Evolutionary conservation across 1,139 yeast species (phyloP), one percentile per base, ranked within the genome.

Genomic region (Hemisphaericaspora xylanilytica): DNA sequence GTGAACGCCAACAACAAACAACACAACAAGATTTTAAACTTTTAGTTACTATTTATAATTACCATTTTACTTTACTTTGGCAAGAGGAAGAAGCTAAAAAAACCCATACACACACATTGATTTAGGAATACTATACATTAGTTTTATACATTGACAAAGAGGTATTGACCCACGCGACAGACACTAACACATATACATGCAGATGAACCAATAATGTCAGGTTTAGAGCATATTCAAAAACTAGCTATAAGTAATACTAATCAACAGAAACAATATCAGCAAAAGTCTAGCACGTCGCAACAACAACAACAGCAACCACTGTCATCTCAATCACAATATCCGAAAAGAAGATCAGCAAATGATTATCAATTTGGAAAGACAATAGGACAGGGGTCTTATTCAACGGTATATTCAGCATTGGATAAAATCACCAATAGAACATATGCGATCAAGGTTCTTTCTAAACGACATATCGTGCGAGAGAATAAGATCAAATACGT

Each of bases 401-500:
- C 90, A 4, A 84, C 88, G 0, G 95, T 85, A 5, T 69, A 75
- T 47, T 65, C 84, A 32, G 94, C 89, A 1, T 70, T 81, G 1
- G 88, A 85, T 47, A 55, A 67, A 26, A 75, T 72, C 38, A 75
- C 78, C 26, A 66, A 67, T 27, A 74, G 75, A 46, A 73, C 82
- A 5, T 85, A 75, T 55, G 95, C 95, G 17, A 81, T 85, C 22
- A 85, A 85, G 53, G 82, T 85, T 2, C 68, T 85, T 38, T 82
- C 82, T 45, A 85, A 85, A 52, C 73, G 80, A 43, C 89, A 85
- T 54, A 78, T 85, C 22, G 87, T 85, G 37, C 79, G 78, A 50
- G 94, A 85, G 55, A 84, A 83, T 56, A 85, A 85, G 52, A 86
- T 83, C 44, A 84, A 84, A 52, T 84, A 84, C 54, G 90, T 84